Percentiles rank a stretch among this genome's conserved stretches.
phyloP scores from a whole-genome alignment of 2,329 filamentous ascomycete genomes.

The Rhexocercosporidium sp. region DNA sequence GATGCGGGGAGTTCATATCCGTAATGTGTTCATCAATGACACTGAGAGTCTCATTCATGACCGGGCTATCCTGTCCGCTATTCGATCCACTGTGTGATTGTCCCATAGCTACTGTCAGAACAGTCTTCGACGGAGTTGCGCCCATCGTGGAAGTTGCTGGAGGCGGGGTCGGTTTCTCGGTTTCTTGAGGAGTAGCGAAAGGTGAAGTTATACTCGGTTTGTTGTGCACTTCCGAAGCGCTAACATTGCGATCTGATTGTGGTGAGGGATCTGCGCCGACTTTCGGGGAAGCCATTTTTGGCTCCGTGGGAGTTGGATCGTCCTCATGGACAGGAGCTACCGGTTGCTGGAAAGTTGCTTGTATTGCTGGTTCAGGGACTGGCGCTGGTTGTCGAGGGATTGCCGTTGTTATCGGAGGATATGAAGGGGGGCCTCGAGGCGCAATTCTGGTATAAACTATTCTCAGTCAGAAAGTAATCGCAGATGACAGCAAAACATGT shows the following conservation, averaged over 20 bases:
- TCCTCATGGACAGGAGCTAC: conserved; percentile 18
- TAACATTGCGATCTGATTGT: conserved; percentile 41
- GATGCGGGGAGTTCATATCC: conserved; percentile 67
- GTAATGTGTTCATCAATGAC: conserved; percentile 98
- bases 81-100: conserved; percentile 45
- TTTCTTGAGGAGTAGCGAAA: conserved; percentile 41
- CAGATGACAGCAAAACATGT: neutral
- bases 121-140: conserved; percentile 43
- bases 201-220: conserved; percentile 46
- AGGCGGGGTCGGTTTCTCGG: conserved; percentile 15
- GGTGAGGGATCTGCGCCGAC: conserved; percentile 29
- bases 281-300: conserved; percentile 24
- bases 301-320: conserved; percentile 17
- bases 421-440: conserved; percentile 40
- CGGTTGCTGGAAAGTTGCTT: conserved; percentile 17
- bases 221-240: conserved; percentile 29
- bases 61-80: conserved; percentile 67
- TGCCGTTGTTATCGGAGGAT: conserved; percentile 33
- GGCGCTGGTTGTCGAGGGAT: conserved; percentile 24
- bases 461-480: conserved; percentile 23
- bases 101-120: conserved; percentile 53
- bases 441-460: conserved; percentile 44
- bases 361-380: conserved; percentile 18
- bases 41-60: conserved; percentile 92
- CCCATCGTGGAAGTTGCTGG: conserved; percentile 25